Evolutionary conservation across 805 yeast genomes (phyloP).

Genomic region (Saturnispora zaruensis): DNA sequence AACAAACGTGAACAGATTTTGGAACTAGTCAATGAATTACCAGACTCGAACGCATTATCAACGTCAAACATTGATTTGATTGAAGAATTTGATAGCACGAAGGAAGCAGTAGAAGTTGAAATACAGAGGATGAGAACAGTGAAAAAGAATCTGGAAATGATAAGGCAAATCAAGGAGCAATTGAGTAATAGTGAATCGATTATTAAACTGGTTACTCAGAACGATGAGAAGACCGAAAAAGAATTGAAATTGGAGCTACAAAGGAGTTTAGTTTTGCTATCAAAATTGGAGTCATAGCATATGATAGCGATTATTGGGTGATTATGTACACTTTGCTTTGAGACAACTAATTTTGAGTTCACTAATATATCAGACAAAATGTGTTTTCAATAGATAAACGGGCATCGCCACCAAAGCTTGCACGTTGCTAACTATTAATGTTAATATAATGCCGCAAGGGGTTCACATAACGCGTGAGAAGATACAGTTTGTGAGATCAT

Average conservation of each 20-base stretch:
- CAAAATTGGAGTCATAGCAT: background rate
- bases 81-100: constrained; percentile 19
- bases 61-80: constrained; percentile 19
- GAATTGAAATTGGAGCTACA: constrained; percentile 1
- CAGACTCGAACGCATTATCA: constrained; percentile 18
- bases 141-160: constrained; percentile 12
- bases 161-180: constrained; percentile 8
- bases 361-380: no score
- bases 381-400: no score
- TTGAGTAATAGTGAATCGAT: background rate
- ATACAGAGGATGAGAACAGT: constrained; percentile 13
- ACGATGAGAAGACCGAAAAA: constrained; percentile 1
- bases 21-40: constrained; percentile 25
- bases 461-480: no score
- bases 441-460: no score
- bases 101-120: constrained; percentile 14
- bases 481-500: no score
- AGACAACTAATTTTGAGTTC: no score
- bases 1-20: constrained; percentile 16
- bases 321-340: no score
- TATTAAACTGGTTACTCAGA: background rate
- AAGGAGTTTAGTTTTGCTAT: background rate
- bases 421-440: no score
- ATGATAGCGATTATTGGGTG: no score
- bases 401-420: no score